These are phyloP conservation scores for Aspergillus tanneri DNA, from an alignment of 2,329 filamentous ascomycete species.

Conservation along the genomic window DNA sequence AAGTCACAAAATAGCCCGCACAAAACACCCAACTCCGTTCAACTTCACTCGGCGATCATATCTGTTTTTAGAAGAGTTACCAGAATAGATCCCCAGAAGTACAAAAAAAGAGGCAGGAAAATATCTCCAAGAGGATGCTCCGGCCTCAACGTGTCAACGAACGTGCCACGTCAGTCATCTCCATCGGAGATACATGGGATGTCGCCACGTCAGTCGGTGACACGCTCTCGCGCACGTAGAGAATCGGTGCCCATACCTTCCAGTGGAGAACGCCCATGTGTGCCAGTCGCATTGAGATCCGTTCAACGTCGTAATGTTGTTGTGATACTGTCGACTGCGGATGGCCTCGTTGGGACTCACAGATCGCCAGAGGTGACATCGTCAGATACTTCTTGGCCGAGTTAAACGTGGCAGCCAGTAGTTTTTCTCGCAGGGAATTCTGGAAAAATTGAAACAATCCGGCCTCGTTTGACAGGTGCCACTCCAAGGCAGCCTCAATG, in stretches of 20 bases:
- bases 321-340: conserved; percentile 22
- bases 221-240: conserved; percentile 54
- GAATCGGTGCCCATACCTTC: conserved; percentile 78
- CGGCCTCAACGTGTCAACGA: background rate
- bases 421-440: conserved; percentile 32
- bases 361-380: conserved; percentile 46
- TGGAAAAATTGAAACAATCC: conserved; percentile 37
- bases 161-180: conserved; percentile 12
- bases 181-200: background rate
- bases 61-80: background rate
- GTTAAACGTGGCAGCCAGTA: conserved; percentile 32
- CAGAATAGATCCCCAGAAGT: conserved; percentile 1
- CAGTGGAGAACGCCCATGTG: conserved; percentile 86
- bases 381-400: conserved; percentile 39
- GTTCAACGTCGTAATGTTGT: conserved; percentile 37
- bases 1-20: conserved; percentile 7
- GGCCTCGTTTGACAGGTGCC: conserved; percentile 35
- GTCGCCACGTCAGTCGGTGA: conserved; percentile 20
- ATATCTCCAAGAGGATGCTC: background rate
- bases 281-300: conserved; percentile 71
- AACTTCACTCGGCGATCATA: background rate
- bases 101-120: background rate
- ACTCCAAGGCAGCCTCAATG: conserved; percentile 37
- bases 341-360: conserved; percentile 40
- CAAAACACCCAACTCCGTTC: conserved; percentile 3